These are phyloP conservation scores for Mollisiaceae sp. DNA, from an alignment of 2,329 filamentous ascomycete genomes.

Conservation along the genomic window DNA sequence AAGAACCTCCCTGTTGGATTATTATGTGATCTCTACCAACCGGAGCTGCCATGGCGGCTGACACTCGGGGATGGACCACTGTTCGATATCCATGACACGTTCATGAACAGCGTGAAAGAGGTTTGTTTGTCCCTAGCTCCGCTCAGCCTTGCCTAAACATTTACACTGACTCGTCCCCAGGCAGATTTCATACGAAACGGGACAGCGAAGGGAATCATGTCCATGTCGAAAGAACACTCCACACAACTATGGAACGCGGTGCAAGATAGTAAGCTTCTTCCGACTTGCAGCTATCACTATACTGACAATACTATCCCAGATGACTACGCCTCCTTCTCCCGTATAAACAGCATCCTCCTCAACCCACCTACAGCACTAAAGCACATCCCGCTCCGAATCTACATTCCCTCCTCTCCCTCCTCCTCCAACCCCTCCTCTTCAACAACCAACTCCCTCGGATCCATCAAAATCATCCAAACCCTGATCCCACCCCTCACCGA, in stretches of 20 bases:
- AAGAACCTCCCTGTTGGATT: conserved; percentile 75
- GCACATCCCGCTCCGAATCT: conserved; percentile 86
- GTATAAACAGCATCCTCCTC: conserved; percentile 77
- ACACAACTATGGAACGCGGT: conserved; percentile 70
- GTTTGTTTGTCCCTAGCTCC: conserved; percentile 32
- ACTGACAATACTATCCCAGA: conserved; percentile 51
- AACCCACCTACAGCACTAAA: conserved; percentile 75
- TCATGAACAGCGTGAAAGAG: conserved; percentile 73
- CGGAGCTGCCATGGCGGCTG: conserved; percentile 64
- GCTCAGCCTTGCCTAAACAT: not conserved
- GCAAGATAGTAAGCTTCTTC: conserved; percentile 56
- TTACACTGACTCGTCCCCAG: conserved; percentile 23
- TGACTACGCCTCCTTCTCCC: conserved; percentile 73
- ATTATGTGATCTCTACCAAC: conserved; percentile 68
- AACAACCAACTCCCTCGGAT: conserved; percentile 51
- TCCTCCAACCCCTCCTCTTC: conserved; percentile 55
- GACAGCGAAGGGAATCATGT: conserved; percentile 74
- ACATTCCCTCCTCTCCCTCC: conserved; percentile 72
- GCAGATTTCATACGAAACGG: conserved; percentile 71
- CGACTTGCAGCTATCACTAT: not conserved
- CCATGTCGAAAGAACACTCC: conserved; percentile 70
- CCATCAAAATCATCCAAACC: conserved; percentile 77
- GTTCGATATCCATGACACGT: conserved; percentile 60
- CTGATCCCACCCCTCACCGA: conserved; percentile 60
- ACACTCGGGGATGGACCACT: conserved; percentile 63